phyloP scores from a whole-genome alignment of 129 eudicot genomes.

The Tagetes patula region DNA sequence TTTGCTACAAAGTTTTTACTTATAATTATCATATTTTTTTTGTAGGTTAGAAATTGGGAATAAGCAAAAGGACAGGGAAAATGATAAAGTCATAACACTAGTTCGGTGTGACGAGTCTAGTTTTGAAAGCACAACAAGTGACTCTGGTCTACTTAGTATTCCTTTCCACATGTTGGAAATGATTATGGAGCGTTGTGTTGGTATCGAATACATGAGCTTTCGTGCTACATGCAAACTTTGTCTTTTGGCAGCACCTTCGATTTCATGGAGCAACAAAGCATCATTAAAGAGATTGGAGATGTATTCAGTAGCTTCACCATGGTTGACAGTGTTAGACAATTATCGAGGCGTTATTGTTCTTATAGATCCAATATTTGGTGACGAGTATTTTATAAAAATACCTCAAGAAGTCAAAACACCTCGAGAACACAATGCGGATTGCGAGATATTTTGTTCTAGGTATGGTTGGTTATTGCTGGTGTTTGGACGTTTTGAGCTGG shows the following conservation, averaged over 20 bases:
- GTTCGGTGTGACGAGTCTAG: not conserved
- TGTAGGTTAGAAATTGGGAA: not conserved
- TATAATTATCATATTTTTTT: not conserved
- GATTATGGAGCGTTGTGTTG: not conserved
- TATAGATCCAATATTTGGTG: not conserved
- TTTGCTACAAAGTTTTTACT: not conserved
- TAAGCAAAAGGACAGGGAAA: not conserved
- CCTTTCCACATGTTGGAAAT: not conserved
- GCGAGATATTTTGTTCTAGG: not conserved
- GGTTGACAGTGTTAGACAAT: not conserved
- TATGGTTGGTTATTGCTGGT: not conserved
- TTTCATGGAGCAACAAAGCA: not conserved
- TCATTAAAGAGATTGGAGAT: not conserved
- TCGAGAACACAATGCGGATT: not conserved
- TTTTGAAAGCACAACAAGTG: not conserved
- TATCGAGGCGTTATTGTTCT: not conserved
- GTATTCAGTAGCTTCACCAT: not conserved
- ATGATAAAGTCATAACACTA: not conserved
- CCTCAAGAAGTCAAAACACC: not conserved
- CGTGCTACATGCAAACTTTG: not conserved
- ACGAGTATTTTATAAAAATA: not conserved
- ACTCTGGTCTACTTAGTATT: not conserved
- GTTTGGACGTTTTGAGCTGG: too few relatives aligned
- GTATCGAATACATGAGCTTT: not conserved
- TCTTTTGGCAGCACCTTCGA: not conserved